These are phyloP conservation scores for Fusarium kyushuense DNA, from an alignment of 2,329 filamentous ascomycete genomes.

Conservation along the genomic window DNA sequence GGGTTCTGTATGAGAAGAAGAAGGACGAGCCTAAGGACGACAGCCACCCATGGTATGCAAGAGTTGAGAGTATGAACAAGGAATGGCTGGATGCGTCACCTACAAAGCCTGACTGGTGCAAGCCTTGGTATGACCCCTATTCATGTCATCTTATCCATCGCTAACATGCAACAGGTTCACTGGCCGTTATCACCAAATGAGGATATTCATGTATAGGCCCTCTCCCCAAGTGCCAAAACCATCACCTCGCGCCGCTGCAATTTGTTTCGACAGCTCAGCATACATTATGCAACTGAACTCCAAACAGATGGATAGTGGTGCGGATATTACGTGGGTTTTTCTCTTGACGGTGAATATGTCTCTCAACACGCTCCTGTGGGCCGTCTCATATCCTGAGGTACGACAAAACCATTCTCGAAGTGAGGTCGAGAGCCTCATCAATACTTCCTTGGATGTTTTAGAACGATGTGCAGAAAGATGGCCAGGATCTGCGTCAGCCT, in stretches of 20 bases:
- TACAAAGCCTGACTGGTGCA: conserved; percentile 76
- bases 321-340: conserved; percentile 94
- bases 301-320: conserved; percentile 80
- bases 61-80: conserved; percentile 82
- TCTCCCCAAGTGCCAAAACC: conserved; percentile 93
- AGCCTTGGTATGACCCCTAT: conserved; percentile 74
- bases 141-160: not conserved
- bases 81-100: conserved; percentile 84
- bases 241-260: conserved; percentile 79
- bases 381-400: conserved; percentile 87
- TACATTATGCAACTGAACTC: conserved; percentile 85
- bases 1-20: conserved; percentile 88
- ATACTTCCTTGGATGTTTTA: conserved; percentile 81
- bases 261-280: conserved; percentile 85
- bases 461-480: conserved; percentile 85
- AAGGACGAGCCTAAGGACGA: conserved; percentile 80
- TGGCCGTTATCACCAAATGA: conserved; percentile 84
- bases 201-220: conserved; percentile 88
- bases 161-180: conserved; percentile 64
- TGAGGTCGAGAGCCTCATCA: conserved; percentile 80
- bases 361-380: conserved; percentile 92
- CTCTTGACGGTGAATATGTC: conserved; percentile 90
- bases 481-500: conserved; percentile 88
- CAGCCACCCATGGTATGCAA: conserved; percentile 85
- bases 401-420: conserved; percentile 77